Evolutionary conservation across 2,329 filamentous ascomycete genomes (phyloP), one percentile per base, ranked within the genome.

Genomic region (Phialocephala sp.): DNA sequence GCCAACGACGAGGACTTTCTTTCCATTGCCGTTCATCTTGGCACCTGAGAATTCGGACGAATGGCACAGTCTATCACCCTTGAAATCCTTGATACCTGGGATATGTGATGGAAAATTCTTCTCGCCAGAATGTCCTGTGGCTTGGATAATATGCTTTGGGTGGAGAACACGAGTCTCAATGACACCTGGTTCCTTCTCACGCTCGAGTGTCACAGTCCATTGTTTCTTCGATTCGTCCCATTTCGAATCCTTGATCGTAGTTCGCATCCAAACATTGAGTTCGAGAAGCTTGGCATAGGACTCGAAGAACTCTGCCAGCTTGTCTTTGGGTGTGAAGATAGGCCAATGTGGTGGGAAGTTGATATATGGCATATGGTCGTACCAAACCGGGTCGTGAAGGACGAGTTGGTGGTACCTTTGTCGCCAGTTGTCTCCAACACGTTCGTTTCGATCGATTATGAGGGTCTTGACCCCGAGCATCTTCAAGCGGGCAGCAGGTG

Each of bases 251-350:
- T 73, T 75, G 0, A 91, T 70, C 1, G 78, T 81, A 0, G 87
- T 86, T 12, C 76, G 78, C 0, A 81, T 85, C 89, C 89, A 91
- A 32, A 90, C 83, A 67, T 91, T 89, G 47, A 92, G 81, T 70
- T 92, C 89, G n/a, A 91, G 80, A 0, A 87, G 76, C 5, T 79
- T 83, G 0, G 84, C 89, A 69, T 92, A 91, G 0, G 83, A 79
- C 69, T 91, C 88, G 66, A 91, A 87, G 77, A 87, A 92, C 52
- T 90, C 87, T 1, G 82, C 89, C 0, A 91, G 79, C 72, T 91
- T 91, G 75, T 91, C 89, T 73, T 91, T 91, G 5, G 89, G 88
- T 0, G 88, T 90, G 75, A 90, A 92, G 18, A 89, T 79, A 3
- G 89, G 89, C 89, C 89, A 92, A 60, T 83, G 82, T 0, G 82